Percentiles rank a stretch among this genome's conserved stretches.
Evolutionary conservation across 441 rosid genomes (phyloP).

Genomic region (Corymbia citriodora): DNA sequence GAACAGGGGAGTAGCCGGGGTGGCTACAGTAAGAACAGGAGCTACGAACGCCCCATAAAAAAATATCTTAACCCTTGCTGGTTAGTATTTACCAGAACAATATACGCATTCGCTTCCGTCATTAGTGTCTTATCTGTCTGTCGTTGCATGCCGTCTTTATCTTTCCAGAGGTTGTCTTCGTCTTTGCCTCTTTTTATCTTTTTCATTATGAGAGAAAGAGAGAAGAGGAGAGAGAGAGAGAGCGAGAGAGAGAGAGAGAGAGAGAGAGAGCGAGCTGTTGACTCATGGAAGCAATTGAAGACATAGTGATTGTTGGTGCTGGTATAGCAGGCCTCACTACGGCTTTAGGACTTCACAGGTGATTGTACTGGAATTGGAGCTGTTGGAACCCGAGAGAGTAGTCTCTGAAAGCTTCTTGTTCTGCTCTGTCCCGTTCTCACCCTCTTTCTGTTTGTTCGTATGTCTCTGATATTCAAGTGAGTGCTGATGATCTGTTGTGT

Average conservation of each 20-base stretch:
- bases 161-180: neutral
- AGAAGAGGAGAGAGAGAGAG: neutral
- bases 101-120: neutral
- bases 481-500: neutral
- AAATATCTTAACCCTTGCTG: too few relatives aligned
- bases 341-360: neutral
- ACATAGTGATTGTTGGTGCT: neutral
- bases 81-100: neutral
- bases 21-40: too few relatives aligned
- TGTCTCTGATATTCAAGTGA: neutral
- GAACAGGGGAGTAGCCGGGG: too few relatives aligned
- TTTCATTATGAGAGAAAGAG: neutral
- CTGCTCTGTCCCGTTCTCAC: neutral
- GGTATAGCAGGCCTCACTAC: neutral
- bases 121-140: neutral
- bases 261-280: neutral
- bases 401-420: neutral
- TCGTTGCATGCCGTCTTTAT: neutral
- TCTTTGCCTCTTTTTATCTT: neutral
- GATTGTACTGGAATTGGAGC: neutral
- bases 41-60: too few relatives aligned
- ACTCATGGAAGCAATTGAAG: neutral
- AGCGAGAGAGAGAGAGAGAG: neutral
- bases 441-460: neutral
- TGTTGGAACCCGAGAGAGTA: neutral